Base-by-base conservation (phyloP, 306 rosid genomes). In the Adenanthera pavonina region DNA sequence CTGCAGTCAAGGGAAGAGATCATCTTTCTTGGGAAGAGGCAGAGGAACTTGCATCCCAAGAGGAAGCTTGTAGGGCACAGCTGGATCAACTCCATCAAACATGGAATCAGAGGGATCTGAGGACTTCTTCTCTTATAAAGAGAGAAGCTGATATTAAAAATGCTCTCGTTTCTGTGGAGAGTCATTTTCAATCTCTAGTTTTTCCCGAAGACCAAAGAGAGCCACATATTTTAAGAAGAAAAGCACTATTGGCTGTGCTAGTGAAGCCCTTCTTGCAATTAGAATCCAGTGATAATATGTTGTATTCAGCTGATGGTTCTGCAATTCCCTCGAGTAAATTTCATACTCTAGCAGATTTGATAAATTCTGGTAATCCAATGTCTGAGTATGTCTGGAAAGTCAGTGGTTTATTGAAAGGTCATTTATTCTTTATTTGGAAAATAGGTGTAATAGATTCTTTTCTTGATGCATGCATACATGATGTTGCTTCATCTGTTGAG, bases 21-120 rank as follows among this genome's bases (percentile, higher is more conserved):
- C 91, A 92, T 89, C 95, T 94, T 82, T 94, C 97, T 40, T 94
- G 98, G 98, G 98, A 94, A 87, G 98, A 94, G 88, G 97, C 98
- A 56, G 98, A 94, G 85, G 98, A 94, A 88, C 97, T 94, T 78
- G 97, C 97, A 49, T 87, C 97, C 72, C 94, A 94, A 82, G 98
- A 94, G 89, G 98, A 94, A 88, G 97, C 92, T 85, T 92, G 98
- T 86, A 91, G 95, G 84, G 94, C 88, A 71, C 91, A 92, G 84
- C 92, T 94, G 82, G 88, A 91, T 80, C 97, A 94, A 79, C 98
- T 94, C 73, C 97, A 92, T 84, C 97, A 86, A 83, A 78, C 97
- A 35, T 94, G 98, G 98, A 94, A 85, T 88, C 98, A 92, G 83
- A 90, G 97, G 80, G 97, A 94, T 82, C 72, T 76, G 33, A 91